Percentiles rank a stretch among this genome's conserved stretches.
Evolutionary conservation across 805 yeast species (phyloP).

Genomic region (Starmerella vaccinii): DNA sequence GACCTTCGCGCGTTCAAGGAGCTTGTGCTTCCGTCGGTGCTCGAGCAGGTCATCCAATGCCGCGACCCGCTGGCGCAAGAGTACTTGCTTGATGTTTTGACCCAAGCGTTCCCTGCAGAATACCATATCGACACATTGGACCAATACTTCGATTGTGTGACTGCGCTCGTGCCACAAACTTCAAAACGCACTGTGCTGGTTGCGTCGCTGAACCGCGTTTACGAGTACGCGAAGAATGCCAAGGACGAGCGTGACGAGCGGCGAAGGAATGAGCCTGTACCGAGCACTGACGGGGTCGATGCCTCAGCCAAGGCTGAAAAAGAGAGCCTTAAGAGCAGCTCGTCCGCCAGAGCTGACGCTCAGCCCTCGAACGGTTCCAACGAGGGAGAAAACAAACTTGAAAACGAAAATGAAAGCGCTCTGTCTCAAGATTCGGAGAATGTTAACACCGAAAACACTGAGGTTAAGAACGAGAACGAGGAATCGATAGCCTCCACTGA

Average conservation of each 20-base stretch:
- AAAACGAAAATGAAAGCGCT: no score
- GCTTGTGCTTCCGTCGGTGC: conserved; percentile 61
- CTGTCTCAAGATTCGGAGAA: no score
- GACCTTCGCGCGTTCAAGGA: conserved; percentile 39
- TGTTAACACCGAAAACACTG: no score
- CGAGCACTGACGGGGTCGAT: not conserved
- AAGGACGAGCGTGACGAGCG: conserved; percentile 22
- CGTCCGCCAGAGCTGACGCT: no score
- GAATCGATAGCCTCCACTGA: no score
- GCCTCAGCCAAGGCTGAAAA: not conserved
- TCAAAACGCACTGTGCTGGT: conserved; percentile 54
- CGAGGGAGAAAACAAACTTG: no score
- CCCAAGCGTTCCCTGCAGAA: conserved; percentile 90
- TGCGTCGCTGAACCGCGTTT: conserved; percentile 55
- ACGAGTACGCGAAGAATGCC: conserved; percentile 5
- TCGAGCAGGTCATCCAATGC: conserved; percentile 89
- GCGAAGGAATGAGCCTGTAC: conserved; percentile 11
- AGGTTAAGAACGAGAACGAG: no score
- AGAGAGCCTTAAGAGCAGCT: no score
- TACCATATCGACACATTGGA: conserved; percentile 72
- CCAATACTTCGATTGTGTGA: conserved; percentile 51
- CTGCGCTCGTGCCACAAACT: conserved; percentile 61
- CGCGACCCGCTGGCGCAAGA: conserved; percentile 87
- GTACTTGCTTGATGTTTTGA: conserved; percentile 78
- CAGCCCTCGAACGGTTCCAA: no score